phyloP scores from a whole-genome alignment of 345 rosid species.

The Pistacia integerrima region DNA sequence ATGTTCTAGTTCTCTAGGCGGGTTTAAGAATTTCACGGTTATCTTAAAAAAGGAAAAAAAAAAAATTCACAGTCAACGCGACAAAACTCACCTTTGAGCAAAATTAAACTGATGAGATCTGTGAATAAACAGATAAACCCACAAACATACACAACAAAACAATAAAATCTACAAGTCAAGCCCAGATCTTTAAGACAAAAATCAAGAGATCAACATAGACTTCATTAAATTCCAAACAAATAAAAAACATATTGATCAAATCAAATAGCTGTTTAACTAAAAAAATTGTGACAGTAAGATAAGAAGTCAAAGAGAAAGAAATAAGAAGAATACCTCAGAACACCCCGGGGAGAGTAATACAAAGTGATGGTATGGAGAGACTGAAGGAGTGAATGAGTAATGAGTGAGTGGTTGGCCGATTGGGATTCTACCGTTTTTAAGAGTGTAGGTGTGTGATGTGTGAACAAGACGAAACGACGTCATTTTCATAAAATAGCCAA shows the following conservation, averaged over 20 bases:
- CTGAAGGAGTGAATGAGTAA: neutral
- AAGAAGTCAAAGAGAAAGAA: neutral
- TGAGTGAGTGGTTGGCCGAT: too few species aligned
- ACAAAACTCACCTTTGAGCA: constrained; percentile 3
- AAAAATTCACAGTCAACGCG: neutral
- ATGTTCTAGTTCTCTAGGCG: too few species aligned
- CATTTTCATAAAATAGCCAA: too few species aligned
- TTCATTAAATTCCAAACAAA: neutral
- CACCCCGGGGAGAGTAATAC: constrained; percentile 35
- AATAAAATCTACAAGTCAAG: constrained; percentile 3
- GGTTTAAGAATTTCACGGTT: neutral
- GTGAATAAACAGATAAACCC: neutral
- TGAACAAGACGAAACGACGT: neutral
- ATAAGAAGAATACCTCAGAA: constrained; percentile 41
- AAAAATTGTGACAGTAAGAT: neutral
- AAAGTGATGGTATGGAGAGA: neutral
- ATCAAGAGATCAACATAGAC: neutral
- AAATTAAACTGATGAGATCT: constrained; percentile 11
- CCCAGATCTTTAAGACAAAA: constrained; percentile 9
- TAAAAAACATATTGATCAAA: neutral
- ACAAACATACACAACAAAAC: neutral
- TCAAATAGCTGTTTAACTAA: neutral
- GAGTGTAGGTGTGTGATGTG: neutral
- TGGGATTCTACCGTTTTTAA: neutral
- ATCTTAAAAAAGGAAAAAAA: neutral